Evolutionary conservation across 768 basidiomycete species (phyloP).

Genomic region (Boletellus ananas): DNA sequence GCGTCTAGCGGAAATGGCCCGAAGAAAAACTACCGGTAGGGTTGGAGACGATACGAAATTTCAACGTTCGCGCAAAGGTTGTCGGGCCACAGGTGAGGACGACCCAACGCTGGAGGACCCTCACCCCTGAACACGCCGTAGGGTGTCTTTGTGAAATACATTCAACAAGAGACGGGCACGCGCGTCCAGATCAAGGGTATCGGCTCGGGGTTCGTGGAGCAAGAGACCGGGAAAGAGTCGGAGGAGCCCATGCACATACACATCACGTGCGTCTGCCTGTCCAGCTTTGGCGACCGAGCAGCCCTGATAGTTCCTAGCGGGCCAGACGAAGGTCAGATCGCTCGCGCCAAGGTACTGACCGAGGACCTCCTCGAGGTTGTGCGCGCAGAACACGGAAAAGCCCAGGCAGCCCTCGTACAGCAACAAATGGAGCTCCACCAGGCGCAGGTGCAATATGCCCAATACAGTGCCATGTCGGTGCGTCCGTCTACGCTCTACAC

Average conservation of each 20-base stretch:
- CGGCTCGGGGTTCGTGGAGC: slow-evolving; percentile 93
- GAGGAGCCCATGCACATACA: slow-evolving; percentile 92
- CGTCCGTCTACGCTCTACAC: slow-evolving; percentile 16
- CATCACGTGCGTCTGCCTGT: slow-evolving; percentile 61
- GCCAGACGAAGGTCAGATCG: slow-evolving; percentile 84
- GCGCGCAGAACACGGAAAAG: slow-evolving; percentile 80
- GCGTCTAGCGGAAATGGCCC: slow-evolving; percentile 86
- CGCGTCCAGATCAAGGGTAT: slow-evolving; percentile 96
- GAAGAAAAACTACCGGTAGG: slow-evolving; percentile 92
- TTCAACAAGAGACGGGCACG: slow-evolving; percentile 93
- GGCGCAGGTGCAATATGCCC: slow-evolving; percentile 76
- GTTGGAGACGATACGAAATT: slow-evolving; percentile 88
- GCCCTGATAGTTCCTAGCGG: slow-evolving; percentile 36
- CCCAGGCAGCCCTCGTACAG: slow-evolving; percentile 56
- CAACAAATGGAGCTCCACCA: slow-evolving; percentile 88
- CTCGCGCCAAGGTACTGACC: slow-evolving; percentile 80
- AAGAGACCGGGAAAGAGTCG: slow-evolving; percentile 81
- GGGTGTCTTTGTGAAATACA: slow-evolving; percentile 98
- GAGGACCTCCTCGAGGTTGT: slow-evolving; percentile 92
- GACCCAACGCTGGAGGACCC: background rate
- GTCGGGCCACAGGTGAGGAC: slow-evolving; percentile 83
- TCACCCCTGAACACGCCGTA: background rate
- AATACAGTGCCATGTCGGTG: slow-evolving; percentile 61
- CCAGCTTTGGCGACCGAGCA: slow-evolving; percentile 16
- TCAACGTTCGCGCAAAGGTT: slow-evolving; percentile 96